phyloP scores from a whole-genome alignment of 2,329 filamentous ascomycete genomes.

The Raffaelea arxii region DNA sequence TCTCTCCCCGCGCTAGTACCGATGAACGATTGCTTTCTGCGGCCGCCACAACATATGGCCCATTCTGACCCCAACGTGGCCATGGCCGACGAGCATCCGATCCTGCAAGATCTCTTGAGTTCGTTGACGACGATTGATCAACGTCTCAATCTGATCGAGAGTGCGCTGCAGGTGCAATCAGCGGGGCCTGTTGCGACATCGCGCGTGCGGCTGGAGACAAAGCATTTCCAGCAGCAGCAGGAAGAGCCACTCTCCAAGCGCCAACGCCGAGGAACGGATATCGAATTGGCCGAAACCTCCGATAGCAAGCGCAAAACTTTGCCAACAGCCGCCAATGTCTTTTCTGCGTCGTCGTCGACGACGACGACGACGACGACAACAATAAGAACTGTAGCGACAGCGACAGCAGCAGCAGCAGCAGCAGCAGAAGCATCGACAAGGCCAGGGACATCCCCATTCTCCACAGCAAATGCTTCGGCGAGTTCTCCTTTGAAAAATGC shows the following conservation, averaged over 20 bases:
- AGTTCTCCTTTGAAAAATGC: too few relatives aligned
- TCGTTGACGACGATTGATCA: conserved; percentile 20
- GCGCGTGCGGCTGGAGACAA: too few relatives aligned
- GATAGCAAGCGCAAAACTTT: too few relatives aligned
- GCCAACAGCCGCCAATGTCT: too few relatives aligned
- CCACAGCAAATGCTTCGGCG: too few relatives aligned
- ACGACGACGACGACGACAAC: conserved; percentile 1
- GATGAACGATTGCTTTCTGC: too few relatives aligned
- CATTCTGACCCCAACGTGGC: neutral
- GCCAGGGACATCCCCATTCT: too few relatives aligned
- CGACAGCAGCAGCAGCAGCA: neutral
- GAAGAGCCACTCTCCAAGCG: too few relatives aligned
- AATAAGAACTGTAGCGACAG: neutral
- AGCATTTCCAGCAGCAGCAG: too few relatives aligned
- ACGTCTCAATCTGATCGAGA: conserved; percentile 20
- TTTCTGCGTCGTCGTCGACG: too few relatives aligned
- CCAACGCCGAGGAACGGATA: too few relatives aligned
- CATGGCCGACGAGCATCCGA: conserved; percentile 9
- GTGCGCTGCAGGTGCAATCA: conserved; percentile 10
- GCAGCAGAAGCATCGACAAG: neutral
- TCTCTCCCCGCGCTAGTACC: too few relatives aligned
- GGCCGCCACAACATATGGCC: neutral
- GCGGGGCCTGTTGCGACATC: conserved; percentile 5
- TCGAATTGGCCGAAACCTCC: neutral
- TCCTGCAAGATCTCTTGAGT: conserved; percentile 15